These are phyloP conservation scores for Plasmodium sp. DNA, from an alignment of 169 alveolate genomes.

Conservation along the genomic window DNA sequence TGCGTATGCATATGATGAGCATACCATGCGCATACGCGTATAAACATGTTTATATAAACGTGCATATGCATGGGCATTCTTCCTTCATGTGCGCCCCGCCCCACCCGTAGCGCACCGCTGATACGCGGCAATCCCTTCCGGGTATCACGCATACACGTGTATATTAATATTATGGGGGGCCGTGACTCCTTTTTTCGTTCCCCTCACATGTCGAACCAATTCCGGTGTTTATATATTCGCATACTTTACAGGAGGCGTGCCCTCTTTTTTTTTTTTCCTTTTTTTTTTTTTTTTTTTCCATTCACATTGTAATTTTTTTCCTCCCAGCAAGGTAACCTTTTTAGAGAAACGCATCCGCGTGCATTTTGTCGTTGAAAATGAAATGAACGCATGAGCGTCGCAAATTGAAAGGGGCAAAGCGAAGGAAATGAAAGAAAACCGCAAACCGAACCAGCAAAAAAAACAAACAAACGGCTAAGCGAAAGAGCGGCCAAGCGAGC, in stretches of 20 bases:
- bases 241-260: background rate
- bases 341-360: background rate
- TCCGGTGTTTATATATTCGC: background rate
- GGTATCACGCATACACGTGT: background rate
- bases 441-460: background rate
- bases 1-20: background rate
- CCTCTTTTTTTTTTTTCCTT: background rate
- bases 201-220: background rate
- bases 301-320: background rate
- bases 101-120: background rate
- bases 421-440: background rate
- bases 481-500: background rate
- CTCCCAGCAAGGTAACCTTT: background rate
- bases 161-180: background rate
- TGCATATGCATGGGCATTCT: background rate
- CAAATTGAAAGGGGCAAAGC: background rate
- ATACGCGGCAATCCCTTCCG: background rate
- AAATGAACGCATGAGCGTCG: background rate
- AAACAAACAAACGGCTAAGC: background rate
- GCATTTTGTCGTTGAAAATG: background rate
- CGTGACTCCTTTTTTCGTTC: background rate
- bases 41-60: background rate
- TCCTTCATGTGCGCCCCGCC: background rate
- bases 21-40: background rate
- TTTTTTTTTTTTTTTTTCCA: background rate